These are phyloP conservation scores for Magnolia officinalis DNA, from an alignment of 164 flowering plant genomes.

Conservation along the genomic window DNA sequence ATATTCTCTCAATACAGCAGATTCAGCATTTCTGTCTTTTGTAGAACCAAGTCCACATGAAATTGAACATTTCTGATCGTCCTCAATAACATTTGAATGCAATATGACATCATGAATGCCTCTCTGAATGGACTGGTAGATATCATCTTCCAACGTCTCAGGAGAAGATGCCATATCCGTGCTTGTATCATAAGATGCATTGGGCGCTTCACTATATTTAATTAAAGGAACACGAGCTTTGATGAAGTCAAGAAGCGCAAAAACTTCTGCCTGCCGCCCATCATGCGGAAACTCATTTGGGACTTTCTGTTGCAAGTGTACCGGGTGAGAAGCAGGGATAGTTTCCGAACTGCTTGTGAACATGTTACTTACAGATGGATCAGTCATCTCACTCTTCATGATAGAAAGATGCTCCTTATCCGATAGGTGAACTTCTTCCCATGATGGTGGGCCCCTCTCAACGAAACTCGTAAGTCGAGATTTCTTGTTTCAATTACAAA, in stretches of 20 bases:
- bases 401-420: conserved; percentile 27
- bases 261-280: conserved; percentile 44
- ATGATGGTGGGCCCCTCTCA: conserved; percentile 67
- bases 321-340: conserved; percentile 32
- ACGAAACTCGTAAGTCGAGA: conserved; percentile 73
- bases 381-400: conserved; percentile 13
- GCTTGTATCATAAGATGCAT: conserved; percentile 22
- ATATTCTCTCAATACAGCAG: conserved; percentile 51
- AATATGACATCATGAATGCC: conserved; percentile 25
- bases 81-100: conserved; percentile 14
- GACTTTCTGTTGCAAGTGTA: conserved; percentile 40
- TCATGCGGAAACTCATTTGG: conserved; percentile 33
- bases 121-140: conserved; percentile 39
- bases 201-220: conserved; percentile 31
- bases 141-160: conserved; percentile 55
- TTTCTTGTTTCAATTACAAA: conserved; percentile 48
- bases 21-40: conserved; percentile 23
- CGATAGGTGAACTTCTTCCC: conserved; percentile 44
- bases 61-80: conserved; percentile 11
- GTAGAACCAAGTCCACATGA: conserved; percentile 20
- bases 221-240: conserved; percentile 39
- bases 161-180: conserved; percentile 23
- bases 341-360: conserved; percentile 25
- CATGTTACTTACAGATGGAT: conserved; percentile 22
- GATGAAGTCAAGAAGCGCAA: conserved; percentile 45